These are phyloP conservation scores for Elaphomyces granulatus DNA, from an alignment of 495 filamentous ascomycete genomes.

Conservation along the genomic window DNA sequence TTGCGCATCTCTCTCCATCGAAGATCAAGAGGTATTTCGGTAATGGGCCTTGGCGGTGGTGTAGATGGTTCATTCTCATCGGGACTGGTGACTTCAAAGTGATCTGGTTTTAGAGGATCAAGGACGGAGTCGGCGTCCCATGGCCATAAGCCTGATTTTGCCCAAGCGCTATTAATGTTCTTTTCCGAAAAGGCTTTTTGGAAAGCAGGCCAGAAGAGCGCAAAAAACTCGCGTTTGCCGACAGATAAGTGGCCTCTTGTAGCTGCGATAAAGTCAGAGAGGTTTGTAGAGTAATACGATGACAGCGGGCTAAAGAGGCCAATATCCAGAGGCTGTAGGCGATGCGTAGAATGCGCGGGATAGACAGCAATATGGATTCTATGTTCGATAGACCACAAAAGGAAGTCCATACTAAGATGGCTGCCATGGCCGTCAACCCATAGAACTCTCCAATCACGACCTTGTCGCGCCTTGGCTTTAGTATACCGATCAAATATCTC, in stretches of 20 bases:
- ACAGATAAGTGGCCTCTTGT: no score
- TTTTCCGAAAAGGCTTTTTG: neutral
- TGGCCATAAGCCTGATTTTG: neutral
- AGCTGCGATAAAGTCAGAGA: no score
- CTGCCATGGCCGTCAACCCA: slow-evolving; percentile 1
- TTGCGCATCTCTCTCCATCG: neutral
- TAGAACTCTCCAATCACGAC: neutral
- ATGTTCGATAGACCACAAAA: neutral
- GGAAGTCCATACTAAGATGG: slow-evolving; percentile 2
- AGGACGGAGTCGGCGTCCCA: neutral
- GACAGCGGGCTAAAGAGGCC: no score
- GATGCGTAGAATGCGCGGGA: no score
- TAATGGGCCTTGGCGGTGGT: neutral
- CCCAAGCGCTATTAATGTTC: neutral
- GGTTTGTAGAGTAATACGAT: no score
- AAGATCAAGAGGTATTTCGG: neutral
- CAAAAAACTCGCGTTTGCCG: no score
- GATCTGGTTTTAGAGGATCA: neutral
- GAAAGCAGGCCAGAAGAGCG: neutral
- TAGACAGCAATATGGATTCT: no score
- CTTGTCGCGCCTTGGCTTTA: neutral
- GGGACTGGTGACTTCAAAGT: neutral
- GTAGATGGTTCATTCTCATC: neutral
- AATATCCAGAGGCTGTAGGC: no score
- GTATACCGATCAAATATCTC: slow-evolving; percentile 2